A percentile compares a stretch with the other conserved stretches of the same genome.
Conservation (phyloP, 1,139 yeast genomes). For the Scheffersomyces insectosa region DNA sequence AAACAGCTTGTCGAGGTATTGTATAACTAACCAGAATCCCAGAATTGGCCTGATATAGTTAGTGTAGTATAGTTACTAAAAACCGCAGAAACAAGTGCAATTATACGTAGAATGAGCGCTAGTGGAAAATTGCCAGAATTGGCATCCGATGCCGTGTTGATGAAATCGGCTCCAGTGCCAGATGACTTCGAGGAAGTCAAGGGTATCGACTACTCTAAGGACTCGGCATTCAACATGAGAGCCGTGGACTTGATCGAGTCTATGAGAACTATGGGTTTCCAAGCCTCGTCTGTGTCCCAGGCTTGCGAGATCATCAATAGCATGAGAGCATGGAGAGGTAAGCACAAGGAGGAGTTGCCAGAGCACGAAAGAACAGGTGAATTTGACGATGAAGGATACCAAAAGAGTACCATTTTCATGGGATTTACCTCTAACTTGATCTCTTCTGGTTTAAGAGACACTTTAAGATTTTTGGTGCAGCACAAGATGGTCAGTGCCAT, state of each 20-base stretch:
- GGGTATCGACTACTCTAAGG: slow-evolving; percentile 86
- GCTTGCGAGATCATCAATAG: slow-evolving; percentile 91
- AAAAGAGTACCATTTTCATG: slow-evolving; percentile 85
- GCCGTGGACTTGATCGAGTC: slow-evolving; percentile 78
- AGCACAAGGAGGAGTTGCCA: slow-evolving; percentile 59
- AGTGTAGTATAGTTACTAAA: too few species aligned
- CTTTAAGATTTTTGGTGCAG: slow-evolving; percentile 84
- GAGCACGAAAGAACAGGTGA: slow-evolving; percentile 74
- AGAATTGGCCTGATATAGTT: too few species aligned
- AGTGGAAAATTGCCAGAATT: slow-evolving; percentile 49
- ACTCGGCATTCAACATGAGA: slow-evolving; percentile 63
- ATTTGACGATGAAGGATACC: slow-evolving; percentile 79
- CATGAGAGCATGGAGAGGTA: slow-evolving; percentile 93
- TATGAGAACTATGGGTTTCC: slow-evolving; percentile 98
- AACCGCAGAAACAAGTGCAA: too few species aligned
- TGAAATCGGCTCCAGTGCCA: slow-evolving; percentile 84
- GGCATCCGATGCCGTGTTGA: slow-evolving; percentile 86
- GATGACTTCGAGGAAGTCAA: slow-evolving; percentile 71
- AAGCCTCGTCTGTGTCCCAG: slow-evolving; percentile 79
- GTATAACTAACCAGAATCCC: too few species aligned
- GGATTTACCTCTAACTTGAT: slow-evolving; percentile 98
- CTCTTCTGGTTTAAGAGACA: slow-evolving; percentile 91
- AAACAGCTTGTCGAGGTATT: too few species aligned
- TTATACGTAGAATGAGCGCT: not conserved
- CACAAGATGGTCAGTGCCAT: slow-evolving; percentile 93